phyloP scores from a whole-genome alignment of 2,329 filamentous ascomycete genomes.

The Colletotrichum phormii region DNA sequence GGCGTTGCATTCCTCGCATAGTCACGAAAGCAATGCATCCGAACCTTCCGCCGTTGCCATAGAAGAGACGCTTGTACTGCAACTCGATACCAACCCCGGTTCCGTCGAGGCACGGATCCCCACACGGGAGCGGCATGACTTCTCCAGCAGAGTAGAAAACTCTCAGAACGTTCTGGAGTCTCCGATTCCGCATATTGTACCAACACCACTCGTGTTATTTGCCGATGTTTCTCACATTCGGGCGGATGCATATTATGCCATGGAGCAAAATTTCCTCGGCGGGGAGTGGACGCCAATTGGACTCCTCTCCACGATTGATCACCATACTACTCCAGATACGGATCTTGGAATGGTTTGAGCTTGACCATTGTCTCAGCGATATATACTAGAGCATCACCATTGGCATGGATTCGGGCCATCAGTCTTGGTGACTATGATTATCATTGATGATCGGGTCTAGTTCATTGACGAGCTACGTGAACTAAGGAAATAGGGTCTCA shows the following conservation, averaged over 20 bases:
- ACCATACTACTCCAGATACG: conserved; percentile 46
- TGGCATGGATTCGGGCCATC: background rate
- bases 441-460: conserved; percentile 2
- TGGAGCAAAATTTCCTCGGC: conserved; percentile 43
- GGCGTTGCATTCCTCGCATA: background rate
- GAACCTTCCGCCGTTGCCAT: background rate
- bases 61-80: background rate
- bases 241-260: conserved; percentile 48
- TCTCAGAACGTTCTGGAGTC: background rate
- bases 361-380: background rate
- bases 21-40: background rate
- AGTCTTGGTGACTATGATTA: background rate
- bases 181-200: background rate
- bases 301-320: conserved; percentile 49
- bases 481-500: background rate
- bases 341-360: conserved; percentile 44
- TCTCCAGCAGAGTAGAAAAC: background rate
- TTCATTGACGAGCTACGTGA: background rate
- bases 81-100: background rate
- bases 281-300: conserved; percentile 46
- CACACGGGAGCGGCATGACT: background rate
- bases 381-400: background rate
- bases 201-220: background rate
- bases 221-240: conserved; percentile 40
- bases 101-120: background rate